Percentiles rank a stretch among this genome's conserved stretches.
Conservation (phyloP, 495 filamentous ascomycete species). For the Daldinia caldariorum region DNA sequence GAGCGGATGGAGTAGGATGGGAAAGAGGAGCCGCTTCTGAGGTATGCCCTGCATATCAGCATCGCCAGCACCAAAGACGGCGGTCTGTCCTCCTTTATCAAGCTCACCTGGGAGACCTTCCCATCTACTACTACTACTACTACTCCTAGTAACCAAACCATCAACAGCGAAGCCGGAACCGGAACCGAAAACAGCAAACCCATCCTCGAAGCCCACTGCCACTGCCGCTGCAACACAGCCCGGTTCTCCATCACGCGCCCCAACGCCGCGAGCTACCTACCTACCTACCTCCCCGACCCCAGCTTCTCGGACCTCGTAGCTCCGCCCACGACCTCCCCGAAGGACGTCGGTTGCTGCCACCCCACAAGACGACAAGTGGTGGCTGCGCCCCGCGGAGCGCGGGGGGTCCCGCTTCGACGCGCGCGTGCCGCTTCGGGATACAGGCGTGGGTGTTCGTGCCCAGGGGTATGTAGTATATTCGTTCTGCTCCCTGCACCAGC, state of each 20-base stretch:
- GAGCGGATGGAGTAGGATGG: slow-evolving; percentile 3
- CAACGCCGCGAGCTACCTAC: slow-evolving; percentile 36
- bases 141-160: neutral
- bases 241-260: slow-evolving; percentile 56
- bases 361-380: slow-evolving; percentile 50
- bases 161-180: neutral
- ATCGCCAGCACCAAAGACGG: slow-evolving; percentile 65
- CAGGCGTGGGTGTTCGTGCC: slow-evolving; percentile 76
- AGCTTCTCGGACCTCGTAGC: slow-evolving; percentile 50
- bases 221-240: slow-evolving; percentile 56
- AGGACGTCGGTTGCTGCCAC: slow-evolving; percentile 53
- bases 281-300: slow-evolving; percentile 45
- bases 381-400: slow-evolving; percentile 41
- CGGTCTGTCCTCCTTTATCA: slow-evolving; percentile 65
- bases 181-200: slow-evolving; percentile 10
- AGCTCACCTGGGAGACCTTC: slow-evolving; percentile 4
- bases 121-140: neutral
- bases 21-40: slow-evolving; percentile 24
- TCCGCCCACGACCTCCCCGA: slow-evolving; percentile 49
- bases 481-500: slow-evolving; percentile 39
- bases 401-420: too few relatives aligned
- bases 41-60: slow-evolving; percentile 58
- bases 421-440: too few relatives aligned
- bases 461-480: slow-evolving; percentile 66
- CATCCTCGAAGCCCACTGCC: slow-evolving; percentile 52